Evolutionary conservation across 371 early-diverging fungal genomes (phyloP), one percentile per base, ranked within the genome.

Genomic region (Mucor racemosus): DNA sequence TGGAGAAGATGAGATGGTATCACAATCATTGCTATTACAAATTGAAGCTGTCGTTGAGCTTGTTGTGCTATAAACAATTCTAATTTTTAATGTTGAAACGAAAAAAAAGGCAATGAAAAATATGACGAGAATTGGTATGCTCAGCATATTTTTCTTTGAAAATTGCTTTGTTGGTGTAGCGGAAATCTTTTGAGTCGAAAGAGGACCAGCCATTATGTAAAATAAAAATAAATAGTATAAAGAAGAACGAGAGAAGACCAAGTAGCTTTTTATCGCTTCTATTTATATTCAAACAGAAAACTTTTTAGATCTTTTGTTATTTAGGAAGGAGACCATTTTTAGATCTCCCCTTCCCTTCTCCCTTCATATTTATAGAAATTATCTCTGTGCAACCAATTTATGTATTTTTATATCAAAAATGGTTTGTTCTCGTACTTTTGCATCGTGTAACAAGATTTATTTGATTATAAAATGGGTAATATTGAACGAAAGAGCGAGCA

Each of bases 41-140:
- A 36, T 54, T 36, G 53, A n/a, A 14, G 35, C 19, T 64, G 44
- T 42, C 10, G 53, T 13, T 57, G 33, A 26, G 17, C n/a, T 44
- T 5, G 63, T 48, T 39, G 63, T 53, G 38, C 55, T 71, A 36
- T 71, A 71, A 8, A 71, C 64, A 10, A 71, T 44, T 41, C 60
- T 66, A 19, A 71, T 56, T 31, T 67, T 71, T 8, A 71, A 60
- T 11, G 72, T 60, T n/a, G 72, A 67, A 33, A 67, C 36, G 50
- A 66, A 71, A 60, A 71, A 67, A 57, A 71, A 67, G n/a, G 48
- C 64, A n/a, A 71, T 21, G 39, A 71, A 36, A 15, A 71, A 58
- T 5, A 66, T 10, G 36, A 58, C 36, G 7, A 70, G 26, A 21
- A 65, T 57, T 1, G 70, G 70, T 14, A 64, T 40, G 13, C 40